Evolutionary conservation across 2,329 filamentous ascomycete species (phyloP).

Genomic region (Neonectria neomacrospora): DNA sequence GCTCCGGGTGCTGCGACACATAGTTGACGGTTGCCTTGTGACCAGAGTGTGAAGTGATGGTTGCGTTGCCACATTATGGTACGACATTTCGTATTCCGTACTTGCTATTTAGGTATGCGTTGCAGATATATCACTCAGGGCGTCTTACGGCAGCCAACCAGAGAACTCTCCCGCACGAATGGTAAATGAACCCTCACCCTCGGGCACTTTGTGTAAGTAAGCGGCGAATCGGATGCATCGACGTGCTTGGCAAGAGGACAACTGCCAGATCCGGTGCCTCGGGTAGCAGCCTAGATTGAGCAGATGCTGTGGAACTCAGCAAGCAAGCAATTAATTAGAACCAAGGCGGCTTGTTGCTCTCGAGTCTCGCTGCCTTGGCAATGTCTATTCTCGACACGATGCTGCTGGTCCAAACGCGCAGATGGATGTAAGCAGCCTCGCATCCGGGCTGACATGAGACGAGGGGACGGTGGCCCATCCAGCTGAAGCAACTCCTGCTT

Average conservation of each 20-base stretch:
- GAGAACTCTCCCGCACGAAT: background rate
- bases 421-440: background rate
- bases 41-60: background rate
- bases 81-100: background rate
- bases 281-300: background rate
- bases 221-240: background rate
- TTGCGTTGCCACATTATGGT: background rate
- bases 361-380: background rate
- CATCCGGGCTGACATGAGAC: conserved; percentile 2
- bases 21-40: conserved; percentile 1
- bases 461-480: background rate
- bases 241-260: background rate
- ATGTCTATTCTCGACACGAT: background rate
- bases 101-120: background rate
- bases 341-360: background rate
- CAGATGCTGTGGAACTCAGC: background rate
- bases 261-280: background rate
- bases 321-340: too few species aligned
- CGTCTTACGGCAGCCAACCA: background rate
- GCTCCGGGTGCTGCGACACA: background rate
- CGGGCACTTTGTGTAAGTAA: background rate
- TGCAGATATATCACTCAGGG: background rate
- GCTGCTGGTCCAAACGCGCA: background rate
- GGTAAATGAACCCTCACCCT: background rate
- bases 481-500: background rate